Base-by-base conservation (phyloP, 805 yeast genomes). In the Yarrowia sp. region DNA sequence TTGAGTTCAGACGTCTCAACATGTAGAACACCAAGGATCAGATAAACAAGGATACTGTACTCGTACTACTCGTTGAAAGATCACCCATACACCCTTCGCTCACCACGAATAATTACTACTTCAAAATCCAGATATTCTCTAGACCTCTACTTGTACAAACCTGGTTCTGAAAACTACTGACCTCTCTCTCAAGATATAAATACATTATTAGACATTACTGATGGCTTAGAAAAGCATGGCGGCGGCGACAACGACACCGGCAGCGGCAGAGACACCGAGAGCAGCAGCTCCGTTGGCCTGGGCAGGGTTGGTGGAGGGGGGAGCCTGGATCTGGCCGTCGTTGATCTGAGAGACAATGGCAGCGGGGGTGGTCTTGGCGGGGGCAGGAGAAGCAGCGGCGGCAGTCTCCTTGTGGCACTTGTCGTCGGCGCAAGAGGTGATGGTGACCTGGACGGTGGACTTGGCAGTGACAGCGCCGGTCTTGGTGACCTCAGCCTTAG, bases 281-380 rank as follows among this genome's bases (percentile, higher is more conserved):
- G 46, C 44, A 39, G 61, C 38, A 30, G 46, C 61, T 7, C 61
- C 61, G 61, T 55, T 55, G 46, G 61, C 46, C 61, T 39, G 61
- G 34, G 46, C 30, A 5, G 58, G 58, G 17, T 12, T 36, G 38
- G 44, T 9, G 24, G 46, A 9, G 15, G 17, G 33, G n/a, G 61
- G 61, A 24, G 61, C 46, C 61, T 55, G 61, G 46, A 55, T 55
- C 61, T 55, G 61, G 20, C 46, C 61, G 15, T 55, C 61, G 12
- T 46, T 38, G 8, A 55, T 39, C 61, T 55, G 61, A n/a, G 46
- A 14, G 36, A 55, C 61, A 20, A 55, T 9, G 19, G 46, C 61
- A 24, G 15, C 38, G 20, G 61, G 38, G 5, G 61, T 55, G 10
- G 61, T 8, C 38, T 30, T 47, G 52, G 52, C 52, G 10, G 36